These are phyloP conservation scores for Leccinum ochraceum DNA, from an alignment of 768 basidiomycete species.

Conservation along the genomic window DNA sequence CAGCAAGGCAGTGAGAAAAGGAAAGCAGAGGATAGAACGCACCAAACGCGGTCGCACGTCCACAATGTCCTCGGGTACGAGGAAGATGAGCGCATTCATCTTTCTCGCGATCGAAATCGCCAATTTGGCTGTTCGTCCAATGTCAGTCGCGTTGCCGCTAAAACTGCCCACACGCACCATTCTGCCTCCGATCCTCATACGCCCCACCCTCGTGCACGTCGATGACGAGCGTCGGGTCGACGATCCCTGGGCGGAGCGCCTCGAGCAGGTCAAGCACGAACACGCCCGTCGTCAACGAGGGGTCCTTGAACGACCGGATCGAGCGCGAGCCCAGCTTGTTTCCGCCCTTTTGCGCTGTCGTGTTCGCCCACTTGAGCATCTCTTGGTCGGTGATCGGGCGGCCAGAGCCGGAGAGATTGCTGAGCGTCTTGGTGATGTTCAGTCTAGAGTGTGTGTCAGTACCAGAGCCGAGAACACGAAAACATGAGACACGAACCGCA, in stretches of 20 bases:
- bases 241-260: conserved; percentile 89
- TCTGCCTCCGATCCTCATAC: conserved; percentile 90
- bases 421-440: conserved; percentile 90
- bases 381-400: conserved; percentile 88
- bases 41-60: conserved; percentile 91
- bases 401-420: conserved; percentile 67
- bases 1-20: background rate
- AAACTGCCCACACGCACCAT: conserved; percentile 58
- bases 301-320: conserved; percentile 95
- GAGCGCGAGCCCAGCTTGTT: conserved; percentile 52
- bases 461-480: background rate
- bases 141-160: background rate
- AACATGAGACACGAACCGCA: conserved; percentile 78
- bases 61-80: conserved; percentile 97
- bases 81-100: conserved; percentile 93
- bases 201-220: conserved; percentile 57
- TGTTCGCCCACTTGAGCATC: conserved; percentile 96
- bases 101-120: conserved; percentile 99
- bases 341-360: conserved; percentile 68
- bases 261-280: conserved; percentile 95
- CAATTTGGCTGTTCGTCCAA: conserved; percentile 71
- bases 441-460: conserved; percentile 43
- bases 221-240: conserved; percentile 82
- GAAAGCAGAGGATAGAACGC: conserved; percentile 31
- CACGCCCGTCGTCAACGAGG: conserved; percentile 80